Evolutionary conservation across 495 filamentous ascomycete species (phyloP).

Genomic region (Cenococcum geophilum): DNA sequence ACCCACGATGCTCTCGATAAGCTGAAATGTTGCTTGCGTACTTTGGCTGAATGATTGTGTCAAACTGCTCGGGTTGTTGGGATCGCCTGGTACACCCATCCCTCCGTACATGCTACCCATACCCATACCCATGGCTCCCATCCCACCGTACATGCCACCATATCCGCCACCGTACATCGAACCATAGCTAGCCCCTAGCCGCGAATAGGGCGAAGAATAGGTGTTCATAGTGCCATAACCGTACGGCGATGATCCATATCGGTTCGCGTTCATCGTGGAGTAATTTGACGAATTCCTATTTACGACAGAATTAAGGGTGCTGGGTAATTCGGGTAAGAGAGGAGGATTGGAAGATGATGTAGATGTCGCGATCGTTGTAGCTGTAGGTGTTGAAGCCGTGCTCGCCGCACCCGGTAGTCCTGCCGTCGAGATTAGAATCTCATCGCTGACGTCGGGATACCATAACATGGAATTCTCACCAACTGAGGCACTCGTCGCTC

Average conservation of each 20-base stretch:
- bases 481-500: constrained; percentile 43
- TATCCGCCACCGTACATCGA: constrained; percentile 34
- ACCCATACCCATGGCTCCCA: constrained; percentile 41
- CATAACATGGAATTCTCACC: constrained; percentile 24
- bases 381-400: constrained; percentile 41
- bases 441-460: constrained; percentile 6
- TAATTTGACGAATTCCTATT: constrained; percentile 80
- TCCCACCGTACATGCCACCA: constrained; percentile 42
- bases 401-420: constrained; percentile 35
- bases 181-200: constrained; percentile 46
- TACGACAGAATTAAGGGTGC: constrained; percentile 66
- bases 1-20: constrained; percentile 98
- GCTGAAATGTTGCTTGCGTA: constrained; percentile 97
- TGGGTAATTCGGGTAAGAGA: constrained; percentile 72
- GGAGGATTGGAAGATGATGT: constrained; percentile 51
- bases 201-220: constrained; percentile 61
- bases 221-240: constrained; percentile 46
- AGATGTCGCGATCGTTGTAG: constrained; percentile 42
- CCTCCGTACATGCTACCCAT: constrained; percentile 42
- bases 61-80: constrained; percentile 88
- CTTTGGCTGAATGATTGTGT: constrained; percentile 84
- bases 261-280: constrained; percentile 63
- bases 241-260: constrained; percentile 49
- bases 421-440: constrained; percentile 11
- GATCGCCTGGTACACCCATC: constrained; percentile 49